Conservation (phyloP, 345 rosid genomes). For the Erysimum cheiranthoides region DNA sequence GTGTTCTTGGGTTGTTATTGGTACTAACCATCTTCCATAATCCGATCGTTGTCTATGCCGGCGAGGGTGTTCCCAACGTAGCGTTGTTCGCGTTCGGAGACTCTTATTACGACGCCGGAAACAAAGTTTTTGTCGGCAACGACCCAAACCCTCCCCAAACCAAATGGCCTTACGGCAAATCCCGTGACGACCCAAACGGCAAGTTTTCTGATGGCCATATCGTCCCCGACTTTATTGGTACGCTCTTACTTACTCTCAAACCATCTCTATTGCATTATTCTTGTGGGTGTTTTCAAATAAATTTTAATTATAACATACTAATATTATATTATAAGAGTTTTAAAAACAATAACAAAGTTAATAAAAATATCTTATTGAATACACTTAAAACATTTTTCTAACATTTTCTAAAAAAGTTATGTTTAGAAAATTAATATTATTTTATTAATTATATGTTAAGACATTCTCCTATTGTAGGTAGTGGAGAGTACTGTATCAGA, state of each 20-base stretch:
- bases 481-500: too few species aligned
- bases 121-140: conserved; percentile 21
- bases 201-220: conserved; percentile 47
- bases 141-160: not conserved
- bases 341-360: too few species aligned
- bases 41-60: conserved; percentile 31
- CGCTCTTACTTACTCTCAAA: not conserved
- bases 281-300: too few species aligned
- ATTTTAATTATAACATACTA: too few species aligned
- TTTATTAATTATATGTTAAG: too few species aligned
- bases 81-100: conserved; percentile 43
- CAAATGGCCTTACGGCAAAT: conserved; percentile 49
- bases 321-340: too few species aligned
- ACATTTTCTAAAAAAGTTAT: too few species aligned
- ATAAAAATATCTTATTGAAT: too few species aligned
- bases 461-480: too few species aligned
- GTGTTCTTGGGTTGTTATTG: conserved; percentile 14
- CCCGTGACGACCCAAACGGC: conserved; percentile 44
- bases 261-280: too few species aligned
- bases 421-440: too few species aligned
- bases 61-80: conserved; percentile 17
- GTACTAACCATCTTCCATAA: conserved; percentile 2
- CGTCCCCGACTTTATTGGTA: conserved; percentile 51
- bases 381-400: too few species aligned
- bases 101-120: conserved; percentile 41